Evolutionary conservation across 345 rosid species (phyloP).

Genomic region (Eucalyptus cloeziana): DNA sequence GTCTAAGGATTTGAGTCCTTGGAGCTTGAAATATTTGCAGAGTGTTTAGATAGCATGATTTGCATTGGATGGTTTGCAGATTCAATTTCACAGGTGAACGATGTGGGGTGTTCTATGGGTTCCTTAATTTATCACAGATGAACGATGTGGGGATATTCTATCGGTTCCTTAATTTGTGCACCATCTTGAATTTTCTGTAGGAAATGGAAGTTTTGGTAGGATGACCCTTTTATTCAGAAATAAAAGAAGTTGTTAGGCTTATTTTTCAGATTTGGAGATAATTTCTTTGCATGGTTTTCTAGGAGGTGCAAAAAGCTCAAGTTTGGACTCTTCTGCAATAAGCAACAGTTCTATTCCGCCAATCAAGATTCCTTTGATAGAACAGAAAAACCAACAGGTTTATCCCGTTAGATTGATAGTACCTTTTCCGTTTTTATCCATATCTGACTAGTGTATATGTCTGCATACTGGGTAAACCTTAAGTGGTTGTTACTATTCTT

Average conservation of each 20-base stretch:
- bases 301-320: not conserved
- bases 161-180: not conserved
- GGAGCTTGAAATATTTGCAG: not conserved
- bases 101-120: not conserved
- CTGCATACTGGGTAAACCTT: not conserved
- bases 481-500: not conserved
- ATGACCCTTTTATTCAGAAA: not conserved
- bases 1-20: not conserved
- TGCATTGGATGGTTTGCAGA: not conserved
- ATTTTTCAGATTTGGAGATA: not conserved
- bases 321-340: not conserved
- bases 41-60: not conserved
- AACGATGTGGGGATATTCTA: not conserved
- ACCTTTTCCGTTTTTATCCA: not conserved
- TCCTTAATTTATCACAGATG: not conserved
- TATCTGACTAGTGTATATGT: not conserved
- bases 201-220: not conserved
- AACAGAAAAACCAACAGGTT: not conserved
- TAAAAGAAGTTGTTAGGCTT: not conserved
- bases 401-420: not conserved
- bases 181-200: not conserved
- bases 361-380: not conserved
- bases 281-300: not conserved
- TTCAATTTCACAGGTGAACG: not conserved
- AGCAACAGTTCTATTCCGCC: not conserved